These are phyloP conservation scores for Leishmania turanica DNA, from an alignment of 208 protist species.

Conservation along the genomic window DNA sequence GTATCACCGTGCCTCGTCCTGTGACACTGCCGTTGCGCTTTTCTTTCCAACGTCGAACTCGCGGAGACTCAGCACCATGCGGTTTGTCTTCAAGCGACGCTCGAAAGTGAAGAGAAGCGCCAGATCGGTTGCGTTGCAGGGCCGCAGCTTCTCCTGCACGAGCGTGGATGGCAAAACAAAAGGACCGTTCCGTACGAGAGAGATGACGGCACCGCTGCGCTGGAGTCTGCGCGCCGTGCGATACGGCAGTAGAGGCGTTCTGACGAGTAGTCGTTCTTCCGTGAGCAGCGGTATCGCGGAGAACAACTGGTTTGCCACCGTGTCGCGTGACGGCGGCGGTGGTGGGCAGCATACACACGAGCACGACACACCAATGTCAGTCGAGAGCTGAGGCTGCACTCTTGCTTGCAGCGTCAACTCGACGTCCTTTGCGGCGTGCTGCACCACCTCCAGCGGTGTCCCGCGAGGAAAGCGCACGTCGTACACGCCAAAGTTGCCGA, in stretches of 20 bases:
- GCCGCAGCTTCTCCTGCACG: constrained; percentile 36
- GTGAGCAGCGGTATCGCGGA: constrained; percentile 15
- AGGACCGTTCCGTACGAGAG: constrained; percentile 70
- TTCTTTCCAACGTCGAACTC: constrained; percentile 54
- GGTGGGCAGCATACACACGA: constrained; percentile 36
- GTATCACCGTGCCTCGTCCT: too few species aligned
- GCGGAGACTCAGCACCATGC: constrained; percentile 74
- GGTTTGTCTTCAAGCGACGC: constrained; percentile 78
- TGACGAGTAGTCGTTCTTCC: constrained; percentile 58
- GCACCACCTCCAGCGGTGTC: constrained; percentile 57
- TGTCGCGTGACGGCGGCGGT: constrained; percentile 14
- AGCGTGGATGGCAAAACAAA: constrained; percentile 61
- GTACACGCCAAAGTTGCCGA: constrained; percentile 87
- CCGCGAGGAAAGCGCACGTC: constrained; percentile 81
- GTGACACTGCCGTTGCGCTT: background rate
- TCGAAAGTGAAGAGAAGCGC: constrained; percentile 89
- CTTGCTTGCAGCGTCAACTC: constrained; percentile 30
- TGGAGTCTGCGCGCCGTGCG: constrained; percentile 59
- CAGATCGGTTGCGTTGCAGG: constrained; percentile 59
- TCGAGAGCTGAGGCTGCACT: constrained; percentile 43
- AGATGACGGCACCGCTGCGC: constrained; percentile 50
- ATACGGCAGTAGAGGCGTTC: constrained; percentile 80
- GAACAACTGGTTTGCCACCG: constrained; percentile 21
- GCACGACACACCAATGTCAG: constrained; percentile 54
- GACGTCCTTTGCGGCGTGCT: constrained; percentile 31